Conservation (phyloP, 306 rosid species). For the Medicago arabica region DNA sequence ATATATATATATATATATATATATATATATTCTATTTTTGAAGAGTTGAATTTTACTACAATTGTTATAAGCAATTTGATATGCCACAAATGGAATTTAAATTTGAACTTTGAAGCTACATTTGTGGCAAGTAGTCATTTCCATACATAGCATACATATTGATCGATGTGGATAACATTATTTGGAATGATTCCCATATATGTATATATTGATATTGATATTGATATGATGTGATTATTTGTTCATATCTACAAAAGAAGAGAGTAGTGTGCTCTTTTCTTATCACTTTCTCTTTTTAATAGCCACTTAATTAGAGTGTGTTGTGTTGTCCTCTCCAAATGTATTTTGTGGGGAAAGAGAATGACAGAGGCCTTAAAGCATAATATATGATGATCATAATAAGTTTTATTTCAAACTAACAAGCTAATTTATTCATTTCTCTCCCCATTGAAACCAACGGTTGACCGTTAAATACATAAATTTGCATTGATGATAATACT, state of each 20-base stretch:
- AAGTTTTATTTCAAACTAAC: slow-evolving; percentile 47
- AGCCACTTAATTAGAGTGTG: slow-evolving; percentile 41
- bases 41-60: slow-evolving; percentile 27
- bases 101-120: slow-evolving; percentile 14
- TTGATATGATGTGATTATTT: slow-evolving; percentile 22
- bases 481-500: slow-evolving; percentile 39
- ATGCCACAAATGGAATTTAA: background rate
- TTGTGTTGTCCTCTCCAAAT: slow-evolving; percentile 40
- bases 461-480: slow-evolving; percentile 45
- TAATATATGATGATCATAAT: slow-evolving; percentile 22
- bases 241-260: slow-evolving; percentile 24
- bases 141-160: slow-evolving; percentile 23
- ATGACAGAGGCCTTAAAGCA: slow-evolving; percentile 31
- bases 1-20: no score
- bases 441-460: slow-evolving; percentile 33
- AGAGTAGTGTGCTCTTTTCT: slow-evolving; percentile 33
- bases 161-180: slow-evolving; percentile 6
- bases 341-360: slow-evolving; percentile 32
- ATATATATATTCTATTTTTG: slow-evolving; percentile 15
- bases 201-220: background rate
- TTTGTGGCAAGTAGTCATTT: slow-evolving; percentile 38
- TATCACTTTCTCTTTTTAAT: slow-evolving; percentile 34
- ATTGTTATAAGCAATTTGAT: slow-evolving; percentile 2
- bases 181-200: background rate
- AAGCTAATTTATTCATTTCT: slow-evolving; percentile 40